Evolutionary conservation across 1,284 basidiomycete species (phyloP).

Genomic region (Chondrostereum purpureum): DNA sequence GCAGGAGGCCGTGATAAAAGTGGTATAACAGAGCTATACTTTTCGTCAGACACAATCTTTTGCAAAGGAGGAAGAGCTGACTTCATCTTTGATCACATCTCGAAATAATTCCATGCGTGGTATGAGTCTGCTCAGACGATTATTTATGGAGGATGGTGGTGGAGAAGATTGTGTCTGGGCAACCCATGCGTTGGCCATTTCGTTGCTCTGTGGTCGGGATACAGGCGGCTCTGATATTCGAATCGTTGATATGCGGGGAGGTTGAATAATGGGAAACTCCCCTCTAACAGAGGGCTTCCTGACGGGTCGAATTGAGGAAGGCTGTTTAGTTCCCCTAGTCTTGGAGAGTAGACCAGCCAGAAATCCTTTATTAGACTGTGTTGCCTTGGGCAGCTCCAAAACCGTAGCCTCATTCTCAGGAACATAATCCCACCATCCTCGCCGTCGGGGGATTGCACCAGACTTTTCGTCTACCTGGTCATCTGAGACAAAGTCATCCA

Average conservation of each 20-base stretch:
- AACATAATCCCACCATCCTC: conserved; percentile 54
- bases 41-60: conserved; percentile 10
- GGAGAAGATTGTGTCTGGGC: conserved; percentile 16
- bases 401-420: conserved; percentile 15
- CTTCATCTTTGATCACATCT: conserved; percentile 57
- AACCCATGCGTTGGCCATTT: neutral
- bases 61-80: conserved; percentile 19
- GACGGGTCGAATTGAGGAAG: neutral
- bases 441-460: conserved; percentile 25
- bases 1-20: conserved; percentile 44
- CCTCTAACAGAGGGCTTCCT: conserved; percentile 1
- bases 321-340: neutral
- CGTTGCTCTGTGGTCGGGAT: conserved; percentile 7
- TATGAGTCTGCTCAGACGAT: conserved; percentile 41
- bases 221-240: conserved; percentile 18
- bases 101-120: conserved; percentile 50
- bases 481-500: conserved; percentile 29
- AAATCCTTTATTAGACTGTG: neutral
- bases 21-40: conserved; percentile 48
- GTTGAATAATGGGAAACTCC: conserved; percentile 7
- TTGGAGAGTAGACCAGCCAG: neutral
- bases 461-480: conserved; percentile 21
- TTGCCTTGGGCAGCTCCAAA: neutral
- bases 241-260: conserved; percentile 13
- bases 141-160: conserved; percentile 33